Evolutionary conservation across 2,329 filamentous ascomycete genomes (phyloP).

Genomic region (Cryphonectria parasitica): DNA sequence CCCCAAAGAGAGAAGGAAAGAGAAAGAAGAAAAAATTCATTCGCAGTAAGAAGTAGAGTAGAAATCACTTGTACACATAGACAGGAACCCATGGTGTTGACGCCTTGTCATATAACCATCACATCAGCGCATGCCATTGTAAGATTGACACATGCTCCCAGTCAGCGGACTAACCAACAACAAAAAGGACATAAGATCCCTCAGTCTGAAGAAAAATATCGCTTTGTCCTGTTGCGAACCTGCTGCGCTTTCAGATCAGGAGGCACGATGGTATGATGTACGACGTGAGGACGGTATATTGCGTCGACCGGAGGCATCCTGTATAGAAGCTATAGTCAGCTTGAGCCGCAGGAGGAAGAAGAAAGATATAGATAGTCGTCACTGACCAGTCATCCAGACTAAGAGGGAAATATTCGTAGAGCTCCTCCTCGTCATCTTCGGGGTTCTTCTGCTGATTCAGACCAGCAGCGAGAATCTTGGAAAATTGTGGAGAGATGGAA

Average conservation of each 20-base stretch:
- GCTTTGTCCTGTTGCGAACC: slow-evolving; percentile 67
- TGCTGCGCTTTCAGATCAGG: slow-evolving; percentile 72
- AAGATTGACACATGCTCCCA: not conserved
- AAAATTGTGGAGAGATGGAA: slow-evolving; percentile 45
- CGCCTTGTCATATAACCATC: not conserved
- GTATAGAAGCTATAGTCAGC: slow-evolving; percentile 28
- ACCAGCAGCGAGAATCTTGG: slow-evolving; percentile 42
- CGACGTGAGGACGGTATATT: slow-evolving; percentile 88
- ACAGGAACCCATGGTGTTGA: not conserved
- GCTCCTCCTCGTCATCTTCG: slow-evolving; percentile 76
- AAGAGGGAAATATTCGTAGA: slow-evolving; percentile 95
- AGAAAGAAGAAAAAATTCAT: not conserved
- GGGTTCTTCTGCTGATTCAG: slow-evolving; percentile 60
- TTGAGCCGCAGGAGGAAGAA: too few species aligned
- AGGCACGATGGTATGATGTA: slow-evolving; percentile 80
- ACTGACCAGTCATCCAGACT: slow-evolving; percentile 82
- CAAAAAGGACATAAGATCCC: not conserved
- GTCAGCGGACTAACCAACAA: not conserved
- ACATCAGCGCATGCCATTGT: not conserved
- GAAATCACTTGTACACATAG: not conserved
- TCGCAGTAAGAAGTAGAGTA: not conserved
- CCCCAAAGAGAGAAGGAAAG: not conserved
- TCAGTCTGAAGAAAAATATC: slow-evolving; percentile 72
- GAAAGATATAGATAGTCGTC: not conserved
- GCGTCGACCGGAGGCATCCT: slow-evolving; percentile 88